phyloP scores from a whole-genome alignment of 352 stramenopile species.

The Phytophthora kernoviae region DNA sequence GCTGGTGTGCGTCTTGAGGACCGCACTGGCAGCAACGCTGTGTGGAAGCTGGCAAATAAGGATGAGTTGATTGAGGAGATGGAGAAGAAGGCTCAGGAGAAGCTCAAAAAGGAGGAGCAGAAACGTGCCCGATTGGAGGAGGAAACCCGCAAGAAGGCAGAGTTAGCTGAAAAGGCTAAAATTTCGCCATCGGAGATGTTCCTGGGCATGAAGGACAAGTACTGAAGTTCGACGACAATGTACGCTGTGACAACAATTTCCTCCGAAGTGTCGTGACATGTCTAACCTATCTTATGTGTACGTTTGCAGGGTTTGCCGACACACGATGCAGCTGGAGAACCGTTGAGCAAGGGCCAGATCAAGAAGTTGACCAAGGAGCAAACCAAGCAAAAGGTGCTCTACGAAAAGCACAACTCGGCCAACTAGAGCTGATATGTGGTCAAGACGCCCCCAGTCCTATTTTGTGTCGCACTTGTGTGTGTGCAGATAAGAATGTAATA shows the following conservation, averaged over 20 bases:
- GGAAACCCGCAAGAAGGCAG: conserved; percentile 75
- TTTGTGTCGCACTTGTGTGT: background rate
- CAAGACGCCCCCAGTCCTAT: background rate
- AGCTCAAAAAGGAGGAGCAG: conserved; percentile 80
- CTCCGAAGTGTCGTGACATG: background rate
- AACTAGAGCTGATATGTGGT: conserved; percentile 27
- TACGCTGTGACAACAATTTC: conserved; percentile 30
- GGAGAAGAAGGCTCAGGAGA: conserved; percentile 78
- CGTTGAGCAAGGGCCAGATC: conserved; percentile 94
- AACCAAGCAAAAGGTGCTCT: conserved; percentile 94
- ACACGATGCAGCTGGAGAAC: conserved; percentile 91
- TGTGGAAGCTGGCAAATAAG: conserved; percentile 94
- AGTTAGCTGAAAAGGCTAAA: conserved; percentile 88
- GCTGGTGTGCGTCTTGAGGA: conserved; percentile 91
- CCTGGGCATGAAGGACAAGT: conserved; percentile 83
- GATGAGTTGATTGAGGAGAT: conserved; percentile 83
- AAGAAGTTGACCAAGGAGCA: conserved; percentile 99
- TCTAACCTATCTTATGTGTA: conserved; percentile 11
- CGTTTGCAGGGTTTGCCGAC: conserved; percentile 92
- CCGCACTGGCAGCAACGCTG: conserved; percentile 54
- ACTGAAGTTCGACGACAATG: conserved; percentile 91
- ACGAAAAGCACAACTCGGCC: conserved; percentile 68
- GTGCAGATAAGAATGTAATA: too few relatives aligned
- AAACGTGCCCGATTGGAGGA: conserved; percentile 76
- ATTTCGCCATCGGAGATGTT: conserved; percentile 95